phyloP scores from a whole-genome alignment of 805 yeast species.

The Cyberlindnera meyerae region DNA sequence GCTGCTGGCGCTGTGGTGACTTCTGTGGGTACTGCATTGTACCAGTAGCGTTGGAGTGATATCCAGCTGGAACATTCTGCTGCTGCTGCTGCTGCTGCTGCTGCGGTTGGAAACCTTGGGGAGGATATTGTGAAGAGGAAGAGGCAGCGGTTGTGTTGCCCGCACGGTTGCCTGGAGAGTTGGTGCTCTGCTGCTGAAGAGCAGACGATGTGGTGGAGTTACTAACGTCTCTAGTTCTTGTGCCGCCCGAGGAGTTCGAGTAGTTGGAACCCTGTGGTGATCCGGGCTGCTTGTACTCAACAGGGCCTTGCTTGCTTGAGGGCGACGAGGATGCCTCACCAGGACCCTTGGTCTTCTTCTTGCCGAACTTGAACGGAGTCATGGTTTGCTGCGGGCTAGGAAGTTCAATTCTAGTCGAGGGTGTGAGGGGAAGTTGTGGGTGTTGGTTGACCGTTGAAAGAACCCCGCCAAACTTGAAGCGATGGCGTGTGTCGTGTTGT shows the following conservation, averaged over 20 bases:
- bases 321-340: constrained; percentile 17
- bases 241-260: constrained; percentile 14
- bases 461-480: no score
- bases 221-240: constrained; percentile 3
- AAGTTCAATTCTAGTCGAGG: no score
- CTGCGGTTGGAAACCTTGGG: constrained; percentile 1
- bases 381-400: neutral
- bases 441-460: no score
- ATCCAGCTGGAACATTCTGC: constrained; percentile 10
- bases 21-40: constrained; percentile 11
- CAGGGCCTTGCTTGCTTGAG: constrained; percentile 10
- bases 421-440: no score
- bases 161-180: no score
- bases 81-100: constrained; percentile 5
- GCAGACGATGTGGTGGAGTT: constrained; percentile 4
- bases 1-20: constrained; percentile 21
- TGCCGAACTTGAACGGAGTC: constrained; percentile 55
- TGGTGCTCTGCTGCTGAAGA: constrained; percentile 10
- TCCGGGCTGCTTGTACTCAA: constrained; percentile 6
- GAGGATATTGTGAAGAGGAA: constrained; percentile 4
- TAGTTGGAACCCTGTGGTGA: constrained; percentile 25
- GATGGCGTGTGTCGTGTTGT: no score
- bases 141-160: no score
- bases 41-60: constrained; percentile 23
- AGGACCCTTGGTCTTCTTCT: constrained; percentile 36